Evolutionary conservation across 2,329 filamentous ascomycete species (phyloP).

Genomic region (Alternaria panax): DNA sequence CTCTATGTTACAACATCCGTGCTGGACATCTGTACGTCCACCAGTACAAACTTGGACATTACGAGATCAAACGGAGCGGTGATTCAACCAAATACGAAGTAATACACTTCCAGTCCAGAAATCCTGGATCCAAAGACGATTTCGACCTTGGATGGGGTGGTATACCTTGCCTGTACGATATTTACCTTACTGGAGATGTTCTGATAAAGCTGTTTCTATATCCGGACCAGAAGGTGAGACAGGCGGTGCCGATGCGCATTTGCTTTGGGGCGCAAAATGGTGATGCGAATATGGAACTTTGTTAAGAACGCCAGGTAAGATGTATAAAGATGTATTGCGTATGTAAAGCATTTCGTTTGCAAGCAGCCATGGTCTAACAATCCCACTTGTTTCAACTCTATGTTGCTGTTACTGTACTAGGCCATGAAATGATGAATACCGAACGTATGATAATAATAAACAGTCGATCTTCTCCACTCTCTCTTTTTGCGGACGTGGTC

Average conservation of each 20-base stretch:
- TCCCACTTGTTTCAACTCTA: not conserved
- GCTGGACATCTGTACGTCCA: not conserved
- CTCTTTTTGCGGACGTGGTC: not conserved
- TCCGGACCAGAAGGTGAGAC: not conserved
- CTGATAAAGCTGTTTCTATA: not conserved
- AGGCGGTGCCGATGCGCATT: not conserved
- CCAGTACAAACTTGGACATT: not conserved
- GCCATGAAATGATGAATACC: not conserved
- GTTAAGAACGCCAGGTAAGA: not conserved
- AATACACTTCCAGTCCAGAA: not conserved
- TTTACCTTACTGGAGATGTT: slow-evolving; percentile 1
- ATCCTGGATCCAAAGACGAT: not conserved
- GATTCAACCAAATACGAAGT: not conserved
- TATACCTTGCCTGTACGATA: not conserved
- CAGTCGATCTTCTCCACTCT: not conserved
- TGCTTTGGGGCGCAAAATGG: not conserved
- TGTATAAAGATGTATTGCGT: not conserved
- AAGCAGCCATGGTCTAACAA: not conserved
- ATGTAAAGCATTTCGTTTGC: not conserved
- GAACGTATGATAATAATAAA: not conserved
- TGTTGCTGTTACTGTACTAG: not conserved
- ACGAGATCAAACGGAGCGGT: not conserved
- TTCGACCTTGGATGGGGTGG: not conserved
- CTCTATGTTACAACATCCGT: not conserved
- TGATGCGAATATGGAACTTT: not conserved